Base-by-base conservation (phyloP, 257 asterid genomes). In the Nicotiana otophora region DNA sequence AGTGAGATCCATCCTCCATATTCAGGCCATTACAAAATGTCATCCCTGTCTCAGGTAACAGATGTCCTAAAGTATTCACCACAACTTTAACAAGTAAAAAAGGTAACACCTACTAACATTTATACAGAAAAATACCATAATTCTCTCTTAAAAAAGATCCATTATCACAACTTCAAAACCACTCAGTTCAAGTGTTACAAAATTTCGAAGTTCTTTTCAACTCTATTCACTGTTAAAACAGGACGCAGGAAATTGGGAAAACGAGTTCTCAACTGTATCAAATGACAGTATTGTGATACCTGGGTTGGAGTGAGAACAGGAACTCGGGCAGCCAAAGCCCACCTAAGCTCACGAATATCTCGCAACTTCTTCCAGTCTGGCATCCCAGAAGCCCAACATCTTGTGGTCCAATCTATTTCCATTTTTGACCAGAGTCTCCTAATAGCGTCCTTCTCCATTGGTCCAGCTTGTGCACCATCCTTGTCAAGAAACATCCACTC, bases 311-410 rank as follows among this genome's bases (percentile, higher is more conserved):
- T 94, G 90, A 96, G 97, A 87, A 94, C 98, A 26, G 99, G 97
- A 85, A 96, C 99, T 80, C 97, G 94, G 83, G 84, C 86, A 88
- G 97, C 94, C 88, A 96, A 90, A 60, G 97, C 96, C 99, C 99
- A 96, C 53, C 99, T 93, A 75, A 94, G 99, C 86, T 96, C 99
- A 81, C 99, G 95, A 83, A 96, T 94, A 87, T 96, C 99, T 86
- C 98, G 88, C 75, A 96, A 88, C 85, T 88, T 92, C 93, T 96
- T 96, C 99, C 99, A 94, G 88, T 96, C 99, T 82, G 94, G 86
- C 98, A 94, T 94, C 90, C 97, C 98, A 87, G 98, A 90, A 80
- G 98, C 98, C 97, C 97, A 90, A 84, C 97, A 96, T 87, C 92
- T 91, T 67, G 99, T 92, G 20, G 97, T 93, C 99, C 99, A 96